Percentiles rank a stretch among this genome's conserved stretches.
Evolutionary conservation across 2,329 filamentous ascomycete species (phyloP).

Genomic region (Apiospora koreana): DNA sequence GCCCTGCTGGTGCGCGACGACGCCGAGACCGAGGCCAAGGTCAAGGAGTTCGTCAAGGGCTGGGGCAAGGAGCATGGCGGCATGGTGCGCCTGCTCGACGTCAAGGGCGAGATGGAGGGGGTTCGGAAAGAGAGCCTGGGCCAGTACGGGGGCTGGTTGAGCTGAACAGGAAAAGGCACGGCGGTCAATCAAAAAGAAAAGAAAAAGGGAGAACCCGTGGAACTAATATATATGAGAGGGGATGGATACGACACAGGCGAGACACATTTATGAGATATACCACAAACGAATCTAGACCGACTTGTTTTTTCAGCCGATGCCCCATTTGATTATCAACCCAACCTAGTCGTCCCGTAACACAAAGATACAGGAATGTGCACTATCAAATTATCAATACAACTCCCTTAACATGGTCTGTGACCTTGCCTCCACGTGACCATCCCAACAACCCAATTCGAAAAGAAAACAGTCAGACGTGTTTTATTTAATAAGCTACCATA

Average conservation of each 20-base stretch:
- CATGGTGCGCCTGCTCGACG: constrained; percentile 64
- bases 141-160: constrained; percentile 32
- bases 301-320: background rate
- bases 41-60: constrained; percentile 62
- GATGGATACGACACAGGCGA: background rate
- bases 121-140: constrained; percentile 28
- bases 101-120: constrained; percentile 37
- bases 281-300: background rate
- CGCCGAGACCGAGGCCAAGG: constrained; percentile 56
- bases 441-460: too few relatives aligned
- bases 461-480: too few relatives aligned
- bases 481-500: too few relatives aligned
- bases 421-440: too few relatives aligned
- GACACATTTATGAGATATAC: background rate
- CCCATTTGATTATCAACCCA: too few relatives aligned
- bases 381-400: too few relatives aligned
- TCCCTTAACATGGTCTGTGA: too few relatives aligned
- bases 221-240: background rate
- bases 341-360: too few relatives aligned
- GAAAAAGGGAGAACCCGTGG: background rate
- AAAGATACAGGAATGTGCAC: too few relatives aligned
- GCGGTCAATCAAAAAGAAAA: background rate
- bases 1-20: constrained; percentile 78
- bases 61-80: constrained; percentile 65
- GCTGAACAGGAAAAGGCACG: background rate